A percentile compares a stretch with the other conserved stretches of the same genome.
Evolutionary conservation across 371 early-diverging fungal species (phyloP).

Genomic region (Mucor sp.): DNA sequence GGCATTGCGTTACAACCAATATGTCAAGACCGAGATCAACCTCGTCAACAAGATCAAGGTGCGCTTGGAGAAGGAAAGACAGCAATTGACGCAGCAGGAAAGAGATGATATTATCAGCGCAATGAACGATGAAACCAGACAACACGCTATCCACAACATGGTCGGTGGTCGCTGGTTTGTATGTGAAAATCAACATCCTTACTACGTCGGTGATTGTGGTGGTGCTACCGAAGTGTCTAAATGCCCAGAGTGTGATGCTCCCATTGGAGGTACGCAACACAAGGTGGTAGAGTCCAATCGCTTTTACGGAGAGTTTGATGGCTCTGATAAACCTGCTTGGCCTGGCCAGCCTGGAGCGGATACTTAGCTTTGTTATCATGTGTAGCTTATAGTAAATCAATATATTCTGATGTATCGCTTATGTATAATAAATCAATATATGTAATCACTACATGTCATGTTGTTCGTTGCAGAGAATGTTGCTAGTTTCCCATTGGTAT

Average conservation of each 20-base stretch:
- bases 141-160: conserved; percentile 29
- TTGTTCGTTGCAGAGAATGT: too few species aligned
- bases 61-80: conserved; percentile 29
- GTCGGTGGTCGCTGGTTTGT: conserved; percentile 60
- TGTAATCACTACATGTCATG: too few species aligned
- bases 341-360: conserved; percentile 38
- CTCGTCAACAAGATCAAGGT: conserved; percentile 48
- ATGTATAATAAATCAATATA: too few species aligned
- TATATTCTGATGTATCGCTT: too few species aligned
- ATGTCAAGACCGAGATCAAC: conserved; percentile 44
- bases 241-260: conserved; percentile 49
- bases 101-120: conserved; percentile 40
- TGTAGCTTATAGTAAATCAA: too few species aligned
- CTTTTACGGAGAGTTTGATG: conserved; percentile 60
- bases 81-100: conserved; percentile 32
- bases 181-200: conserved; percentile 52
- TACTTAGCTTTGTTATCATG: background rate
- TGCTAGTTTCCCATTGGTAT: too few species aligned
- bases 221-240: conserved; percentile 50
- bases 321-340: conserved; percentile 48
- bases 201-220: conserved; percentile 55
- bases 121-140: conserved; percentile 46
- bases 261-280: conserved; percentile 50
- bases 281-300: conserved; percentile 43
- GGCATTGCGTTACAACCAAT: conserved; percentile 42